phyloP scores from a whole-genome alignment of 2,329 filamentous ascomycete genomes.

The Aspergillus sp. region DNA sequence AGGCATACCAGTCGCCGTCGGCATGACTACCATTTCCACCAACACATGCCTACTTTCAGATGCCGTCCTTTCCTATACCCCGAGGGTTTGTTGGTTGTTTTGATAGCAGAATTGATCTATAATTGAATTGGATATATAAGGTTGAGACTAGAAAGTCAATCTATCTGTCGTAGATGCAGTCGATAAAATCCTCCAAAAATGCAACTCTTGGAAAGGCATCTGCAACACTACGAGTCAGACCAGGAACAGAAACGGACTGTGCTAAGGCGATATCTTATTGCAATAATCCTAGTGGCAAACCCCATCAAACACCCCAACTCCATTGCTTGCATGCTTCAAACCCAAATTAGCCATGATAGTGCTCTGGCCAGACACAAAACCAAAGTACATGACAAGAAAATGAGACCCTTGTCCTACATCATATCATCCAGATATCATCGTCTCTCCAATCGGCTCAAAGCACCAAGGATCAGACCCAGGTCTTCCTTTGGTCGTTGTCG shows the following conservation, averaged over 20 bases:
- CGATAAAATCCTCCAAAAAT: no score
- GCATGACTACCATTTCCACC: no score
- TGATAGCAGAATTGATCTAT: no score
- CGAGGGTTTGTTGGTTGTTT: no score
- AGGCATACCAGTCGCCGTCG: no score
- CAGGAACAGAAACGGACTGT: neutral
- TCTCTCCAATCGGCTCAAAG: conserved; percentile 41
- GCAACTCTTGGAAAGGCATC: no score
- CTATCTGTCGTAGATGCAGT: no score
- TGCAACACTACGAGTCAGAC: neutral
- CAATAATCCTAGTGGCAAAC: neutral
- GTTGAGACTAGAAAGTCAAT: no score
- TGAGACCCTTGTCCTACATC: neutral
- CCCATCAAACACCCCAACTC: conserved; percentile 12
- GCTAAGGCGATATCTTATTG: neutral
- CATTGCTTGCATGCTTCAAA: conserved; percentile 12
- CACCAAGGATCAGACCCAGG: conserved; percentile 38
- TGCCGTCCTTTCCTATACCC: no score
- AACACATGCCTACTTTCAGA: no score
- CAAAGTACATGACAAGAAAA: conserved; percentile 7
- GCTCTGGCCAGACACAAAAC: conserved; percentile 1
- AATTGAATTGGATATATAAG: no score
- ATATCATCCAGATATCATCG: conserved; percentile 19
- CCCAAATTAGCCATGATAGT: conserved; percentile 5
- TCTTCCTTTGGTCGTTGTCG: conserved; percentile 30